Evolutionary conservation across 805 yeast genomes (phyloP), one percentile per base, ranked within the genome.

Genomic region (Henningerozyma blattae): DNA sequence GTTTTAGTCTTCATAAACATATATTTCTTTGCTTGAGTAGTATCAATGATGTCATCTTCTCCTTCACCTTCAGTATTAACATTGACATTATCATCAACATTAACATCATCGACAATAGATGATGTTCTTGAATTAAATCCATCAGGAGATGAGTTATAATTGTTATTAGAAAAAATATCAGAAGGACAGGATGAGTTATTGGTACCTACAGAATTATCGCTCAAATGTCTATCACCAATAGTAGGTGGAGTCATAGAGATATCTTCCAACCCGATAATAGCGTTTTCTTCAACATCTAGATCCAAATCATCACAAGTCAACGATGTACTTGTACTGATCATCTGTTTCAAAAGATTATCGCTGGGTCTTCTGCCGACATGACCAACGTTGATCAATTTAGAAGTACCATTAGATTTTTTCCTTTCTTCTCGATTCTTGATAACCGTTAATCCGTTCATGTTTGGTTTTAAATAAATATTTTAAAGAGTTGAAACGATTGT

Each of bases 291-390:
- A n/a, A n/a, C n/a, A n/a, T n/a, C n/a, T n/a, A n/a, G n/a, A n/a
- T n/a, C n/a, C n/a, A n/a, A n/a, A n/a, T n/a, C n/a, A n/a, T n/a
- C n/a, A n/a, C n/a, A n/a, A n/a, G n/a, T n/a, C n/a, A n/a, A n/a
- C n/a, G n/a, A n/a, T n/a, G n/a, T n/a, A n/a, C n/a, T n/a, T n/a
- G n/a, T n/a, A n/a, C n/a, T 15, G n/a, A 24, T 12, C 27, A 24
- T 24, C n/a, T 24, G 10, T n/a, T 24, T 24, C n/a, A 52, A 32
- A 18, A 54, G 30, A 37, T 54, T 55, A 28, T 55, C 58, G 32
- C 58, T 52, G 3, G 60, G 60, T 28, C 59, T 44, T 18, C 60
- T 43, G 7, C 48, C 52, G 19, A n/a, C 27, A n/a, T n/a, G n/a
- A 24, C 27, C 27, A 5, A 27, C 29, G 18, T 27, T 14, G 7